These are phyloP conservation scores for Talaromyces sp. DNA, from an alignment of 2,329 filamentous ascomycete species.

Conservation along the genomic window DNA sequence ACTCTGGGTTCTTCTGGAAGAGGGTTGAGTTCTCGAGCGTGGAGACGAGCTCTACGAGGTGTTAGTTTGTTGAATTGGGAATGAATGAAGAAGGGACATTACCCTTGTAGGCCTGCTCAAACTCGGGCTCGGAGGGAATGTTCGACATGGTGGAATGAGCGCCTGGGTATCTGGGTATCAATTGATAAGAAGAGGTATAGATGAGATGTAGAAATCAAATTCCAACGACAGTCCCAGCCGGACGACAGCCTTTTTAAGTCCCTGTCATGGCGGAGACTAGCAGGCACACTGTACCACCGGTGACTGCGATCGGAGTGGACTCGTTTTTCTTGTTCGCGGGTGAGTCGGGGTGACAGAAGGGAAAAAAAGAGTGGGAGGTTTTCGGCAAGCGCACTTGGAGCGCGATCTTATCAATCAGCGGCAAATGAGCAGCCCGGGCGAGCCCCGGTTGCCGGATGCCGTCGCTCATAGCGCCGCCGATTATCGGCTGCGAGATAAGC, in stretches of 20 bases:
- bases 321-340: no score
- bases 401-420: background rate
- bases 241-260: background rate
- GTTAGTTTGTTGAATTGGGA: slow-evolving; percentile 12
- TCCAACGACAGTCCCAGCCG: background rate
- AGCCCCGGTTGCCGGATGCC: background rate
- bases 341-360: no score
- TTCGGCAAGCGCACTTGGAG: no score
- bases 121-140: slow-evolving; percentile 85
- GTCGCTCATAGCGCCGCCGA: background rate
- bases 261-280: background rate
- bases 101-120: slow-evolving; percentile 98
- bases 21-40: slow-evolving; percentile 91
- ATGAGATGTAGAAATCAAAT: background rate
- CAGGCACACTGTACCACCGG: background rate
- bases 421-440: background rate
- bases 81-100: no score
- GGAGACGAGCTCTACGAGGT: slow-evolving; percentile 71
- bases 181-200: background rate
- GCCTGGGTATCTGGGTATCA: no score
- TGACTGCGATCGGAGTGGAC: background rate
- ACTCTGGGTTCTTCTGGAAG: slow-evolving; percentile 91
- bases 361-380: background rate
- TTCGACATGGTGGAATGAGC: slow-evolving; percentile 59
- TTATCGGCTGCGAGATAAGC: background rate